Conservation (phyloP, 352 stramenopile species). For the Pythium folliculosum region DNA sequence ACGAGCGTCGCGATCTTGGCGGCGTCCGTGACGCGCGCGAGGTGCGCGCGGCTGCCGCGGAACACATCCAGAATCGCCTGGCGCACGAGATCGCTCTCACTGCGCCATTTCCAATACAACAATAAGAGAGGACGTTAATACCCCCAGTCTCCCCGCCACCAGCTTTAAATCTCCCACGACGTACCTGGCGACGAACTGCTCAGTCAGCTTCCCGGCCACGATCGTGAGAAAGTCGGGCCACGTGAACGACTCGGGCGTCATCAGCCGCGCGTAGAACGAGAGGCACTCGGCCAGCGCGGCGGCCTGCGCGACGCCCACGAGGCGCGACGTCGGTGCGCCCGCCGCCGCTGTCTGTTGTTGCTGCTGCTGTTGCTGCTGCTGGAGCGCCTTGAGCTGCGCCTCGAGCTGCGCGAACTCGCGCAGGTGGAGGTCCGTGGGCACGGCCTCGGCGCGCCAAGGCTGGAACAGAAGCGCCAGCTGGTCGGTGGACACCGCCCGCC, state of each 20-base stretch:
- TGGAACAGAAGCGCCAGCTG: conserved; percentile 35
- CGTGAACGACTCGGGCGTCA: conserved; percentile 57
- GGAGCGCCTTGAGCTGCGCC: conserved; percentile 55
- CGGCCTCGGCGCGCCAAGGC: conserved; percentile 8
- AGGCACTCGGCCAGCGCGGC: conserved; percentile 49
- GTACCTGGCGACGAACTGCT: conserved; percentile 52
- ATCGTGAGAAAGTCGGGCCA: conserved; percentile 65
- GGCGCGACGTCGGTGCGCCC: conserved; percentile 6
- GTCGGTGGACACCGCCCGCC: conserved; percentile 26
- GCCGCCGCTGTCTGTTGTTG: conserved; percentile 21
- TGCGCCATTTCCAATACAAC: conserved; percentile 16
- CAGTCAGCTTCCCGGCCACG: conserved; percentile 53
- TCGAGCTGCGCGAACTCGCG: conserved; percentile 61
- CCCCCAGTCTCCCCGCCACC: too few species aligned
- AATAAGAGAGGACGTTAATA: not conserved
- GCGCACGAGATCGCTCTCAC: conserved; percentile 39
- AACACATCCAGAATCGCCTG: conserved; percentile 51
- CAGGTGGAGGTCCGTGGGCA: conserved; percentile 52
- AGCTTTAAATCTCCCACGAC: not conserved
- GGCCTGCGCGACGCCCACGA: conserved; percentile 19
- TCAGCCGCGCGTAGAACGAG: conserved; percentile 50
- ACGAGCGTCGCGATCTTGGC: conserved; percentile 30
- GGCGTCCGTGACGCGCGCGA: conserved; percentile 51
- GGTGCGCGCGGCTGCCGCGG: conserved; percentile 35
- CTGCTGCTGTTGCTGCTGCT: conserved; percentile 44